Evolutionary conservation across 2,329 filamentous ascomycete genomes (phyloP).

Genomic region (Blastomyces emzantsi): DNA sequence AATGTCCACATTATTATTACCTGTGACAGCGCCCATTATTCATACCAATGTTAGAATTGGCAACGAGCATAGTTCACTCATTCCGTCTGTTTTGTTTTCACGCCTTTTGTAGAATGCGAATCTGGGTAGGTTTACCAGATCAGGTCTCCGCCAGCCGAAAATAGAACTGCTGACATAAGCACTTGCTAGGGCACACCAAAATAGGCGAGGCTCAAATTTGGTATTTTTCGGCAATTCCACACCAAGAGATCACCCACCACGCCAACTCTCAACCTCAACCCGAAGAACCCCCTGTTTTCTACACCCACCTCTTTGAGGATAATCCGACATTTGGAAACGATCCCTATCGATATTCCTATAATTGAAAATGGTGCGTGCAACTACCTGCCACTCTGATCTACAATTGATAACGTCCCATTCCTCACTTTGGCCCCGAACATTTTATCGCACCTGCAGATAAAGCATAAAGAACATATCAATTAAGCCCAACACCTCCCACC

Average conservation of each 20-base stretch:
- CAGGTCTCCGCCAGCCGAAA: background rate
- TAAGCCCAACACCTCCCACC: background rate
- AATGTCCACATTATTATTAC: background rate
- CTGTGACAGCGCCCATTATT: background rate
- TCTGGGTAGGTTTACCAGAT: background rate
- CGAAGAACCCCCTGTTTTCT: background rate
- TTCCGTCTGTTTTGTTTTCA: background rate
- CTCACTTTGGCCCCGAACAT: background rate
- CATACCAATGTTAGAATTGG: background rate
- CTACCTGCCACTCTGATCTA: background rate
- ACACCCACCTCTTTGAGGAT: slow-evolving; percentile 44
- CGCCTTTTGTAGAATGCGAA: background rate
- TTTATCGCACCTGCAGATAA: background rate
- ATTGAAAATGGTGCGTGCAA: slow-evolving; percentile 39
- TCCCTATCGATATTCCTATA: slow-evolving; percentile 22
- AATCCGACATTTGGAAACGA: slow-evolving; percentile 40
- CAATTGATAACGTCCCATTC: background rate
- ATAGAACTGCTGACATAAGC: slow-evolving; percentile 16
- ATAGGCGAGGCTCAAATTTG: slow-evolving; percentile 11
- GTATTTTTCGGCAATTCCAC: background rate
- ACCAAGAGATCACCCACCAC: background rate
- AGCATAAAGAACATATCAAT: background rate
- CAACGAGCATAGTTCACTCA: background rate
- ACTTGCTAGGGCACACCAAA: slow-evolving; percentile 25
- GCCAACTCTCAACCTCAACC: background rate